Conservation (phyloP, 2,329 filamentous ascomycete species). For the Sclerotinia borealis region DNA sequence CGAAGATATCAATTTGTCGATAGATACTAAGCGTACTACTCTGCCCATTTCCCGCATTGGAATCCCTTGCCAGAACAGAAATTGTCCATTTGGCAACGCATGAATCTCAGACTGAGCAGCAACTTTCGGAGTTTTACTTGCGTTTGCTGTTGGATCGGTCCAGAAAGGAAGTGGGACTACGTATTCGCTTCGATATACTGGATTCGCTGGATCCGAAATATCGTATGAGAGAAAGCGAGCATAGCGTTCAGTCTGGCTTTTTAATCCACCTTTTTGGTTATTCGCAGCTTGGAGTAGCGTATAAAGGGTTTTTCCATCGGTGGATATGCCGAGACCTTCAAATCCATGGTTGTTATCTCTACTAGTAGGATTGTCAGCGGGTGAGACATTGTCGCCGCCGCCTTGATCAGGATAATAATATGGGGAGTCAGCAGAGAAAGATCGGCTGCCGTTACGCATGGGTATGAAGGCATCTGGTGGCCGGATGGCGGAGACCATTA, state of each 20-base stretch:
- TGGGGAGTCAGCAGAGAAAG: slow-evolving; percentile 59
- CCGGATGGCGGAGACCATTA: slow-evolving; percentile 56
- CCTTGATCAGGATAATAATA: slow-evolving; percentile 46
- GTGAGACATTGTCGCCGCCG: slow-evolving; percentile 41
- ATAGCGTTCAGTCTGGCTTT: slow-evolving; percentile 48
- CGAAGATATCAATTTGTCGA: slow-evolving; percentile 64
- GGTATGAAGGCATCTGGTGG: slow-evolving; percentile 61
- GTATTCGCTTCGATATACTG: slow-evolving; percentile 53
- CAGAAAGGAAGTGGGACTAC: slow-evolving; percentile 60
- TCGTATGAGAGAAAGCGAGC: slow-evolving; percentile 60
- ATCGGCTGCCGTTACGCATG: slow-evolving; percentile 51
- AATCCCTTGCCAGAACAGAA: slow-evolving; percentile 63
- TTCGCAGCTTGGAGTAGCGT: slow-evolving; percentile 60
- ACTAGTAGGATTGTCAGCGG: slow-evolving; percentile 53
- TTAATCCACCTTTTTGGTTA: slow-evolving; percentile 54
- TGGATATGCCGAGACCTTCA: slow-evolving; percentile 59
- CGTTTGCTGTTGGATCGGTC: slow-evolving; percentile 38
- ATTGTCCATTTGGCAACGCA: slow-evolving; percentile 55
- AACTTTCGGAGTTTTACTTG: slow-evolving; percentile 43
- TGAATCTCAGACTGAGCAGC: slow-evolving; percentile 66
- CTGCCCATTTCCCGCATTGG: slow-evolving; percentile 51
- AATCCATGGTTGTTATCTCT: slow-evolving; percentile 71
- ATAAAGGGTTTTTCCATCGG: slow-evolving; percentile 58
- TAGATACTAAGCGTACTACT: slow-evolving; percentile 50
- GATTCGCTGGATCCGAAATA: slow-evolving; percentile 39